phyloP scores from a whole-genome alignment of 306 rosid genomes.

The Bauhinia variegata region DNA sequence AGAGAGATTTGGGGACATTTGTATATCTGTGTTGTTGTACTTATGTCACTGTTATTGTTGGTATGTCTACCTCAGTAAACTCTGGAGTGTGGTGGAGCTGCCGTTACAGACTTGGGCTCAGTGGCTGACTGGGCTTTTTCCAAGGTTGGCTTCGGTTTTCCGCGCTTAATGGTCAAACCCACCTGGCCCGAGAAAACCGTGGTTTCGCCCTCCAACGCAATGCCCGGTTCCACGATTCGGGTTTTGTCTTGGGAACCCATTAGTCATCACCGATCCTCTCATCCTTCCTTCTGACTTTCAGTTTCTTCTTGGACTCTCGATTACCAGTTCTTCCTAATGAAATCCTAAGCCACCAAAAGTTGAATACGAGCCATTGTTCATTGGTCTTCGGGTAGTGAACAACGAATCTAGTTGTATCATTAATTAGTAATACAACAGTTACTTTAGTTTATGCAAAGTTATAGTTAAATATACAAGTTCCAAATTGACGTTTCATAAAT shows the following conservation, averaged over 20 bases:
- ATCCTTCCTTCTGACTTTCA: not conserved
- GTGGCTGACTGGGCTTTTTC: slow-evolving; percentile 46
- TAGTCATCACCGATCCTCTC: not conserved
- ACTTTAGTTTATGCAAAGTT: not conserved
- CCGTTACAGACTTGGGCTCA: slow-evolving; percentile 36
- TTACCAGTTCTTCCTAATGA: no score
- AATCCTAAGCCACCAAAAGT: no score
- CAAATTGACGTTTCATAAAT: not conserved
- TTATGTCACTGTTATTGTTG: not conserved
- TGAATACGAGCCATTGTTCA: no score
- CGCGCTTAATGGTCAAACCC: slow-evolving; percentile 68
- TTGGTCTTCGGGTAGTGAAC: no score
- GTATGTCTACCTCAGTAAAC: not conserved
- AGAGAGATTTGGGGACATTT: slow-evolving; percentile 32
- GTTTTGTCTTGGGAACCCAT: not conserved
- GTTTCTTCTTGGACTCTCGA: no score
- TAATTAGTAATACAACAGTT: no score
- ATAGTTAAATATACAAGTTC: not conserved
- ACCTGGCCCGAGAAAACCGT: slow-evolving; percentile 91
- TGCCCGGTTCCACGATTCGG: not conserved
- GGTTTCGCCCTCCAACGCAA: slow-evolving; percentile 65
- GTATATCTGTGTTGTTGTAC: not conserved
- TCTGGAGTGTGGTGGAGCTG: slow-evolving; percentile 1
- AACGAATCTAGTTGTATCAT: no score
- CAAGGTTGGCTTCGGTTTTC: slow-evolving; percentile 61